Conservation (phyloP, 139 green algal species). For the Edaphochlamys debaryana region DNA sequence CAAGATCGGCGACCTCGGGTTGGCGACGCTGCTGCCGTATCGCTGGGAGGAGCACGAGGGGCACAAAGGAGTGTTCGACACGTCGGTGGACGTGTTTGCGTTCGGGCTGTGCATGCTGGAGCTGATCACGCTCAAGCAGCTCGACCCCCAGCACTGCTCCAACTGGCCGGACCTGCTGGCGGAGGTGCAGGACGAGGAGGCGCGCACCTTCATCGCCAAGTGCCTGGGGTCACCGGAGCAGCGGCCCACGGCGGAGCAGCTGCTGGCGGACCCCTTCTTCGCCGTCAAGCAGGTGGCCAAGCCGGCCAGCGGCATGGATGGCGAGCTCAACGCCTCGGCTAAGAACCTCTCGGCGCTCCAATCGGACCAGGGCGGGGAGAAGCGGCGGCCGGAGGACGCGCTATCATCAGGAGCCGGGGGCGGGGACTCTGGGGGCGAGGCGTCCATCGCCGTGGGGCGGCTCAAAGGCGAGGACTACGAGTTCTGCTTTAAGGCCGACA, state of each 20-base stretch:
- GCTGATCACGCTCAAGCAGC: slow-evolving; percentile 88
- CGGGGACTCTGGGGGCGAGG: slow-evolving; percentile 4
- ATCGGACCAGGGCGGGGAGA: neutral
- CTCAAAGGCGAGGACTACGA: slow-evolving; percentile 91
- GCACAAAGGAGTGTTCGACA: slow-evolving; percentile 40
- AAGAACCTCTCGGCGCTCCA: slow-evolving; percentile 6
- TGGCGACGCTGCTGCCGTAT: slow-evolving; percentile 85
- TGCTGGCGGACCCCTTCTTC: slow-evolving; percentile 90
- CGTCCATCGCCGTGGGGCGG: slow-evolving; percentile 72
- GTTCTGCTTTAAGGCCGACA: slow-evolving; percentile 85
- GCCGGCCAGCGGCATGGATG: slow-evolving; percentile 1
- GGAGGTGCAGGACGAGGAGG: slow-evolving; percentile 77
- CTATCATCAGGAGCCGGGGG: too few species aligned
- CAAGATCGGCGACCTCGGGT: slow-evolving; percentile 94
- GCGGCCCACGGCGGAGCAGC: slow-evolving; percentile 77
- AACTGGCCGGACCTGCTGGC: slow-evolving; percentile 54
- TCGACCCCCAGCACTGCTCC: slow-evolving; percentile 70
- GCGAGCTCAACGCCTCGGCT: slow-evolving; percentile 20
- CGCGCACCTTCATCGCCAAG: slow-evolving; percentile 79
- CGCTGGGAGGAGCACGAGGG: slow-evolving; percentile 61
- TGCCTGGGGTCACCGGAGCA: slow-evolving; percentile 77
- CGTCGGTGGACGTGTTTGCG: slow-evolving; percentile 92
- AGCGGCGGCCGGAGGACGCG: slow-evolving; percentile 25
- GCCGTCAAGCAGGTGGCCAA: slow-evolving; percentile 27
- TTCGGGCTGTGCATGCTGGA: slow-evolving; percentile 98